Evolutionary conservation across 2,329 filamentous ascomycete species (phyloP), one percentile per base, ranked within the genome.

Genomic region (Pseudodiploospora longispora): DNA sequence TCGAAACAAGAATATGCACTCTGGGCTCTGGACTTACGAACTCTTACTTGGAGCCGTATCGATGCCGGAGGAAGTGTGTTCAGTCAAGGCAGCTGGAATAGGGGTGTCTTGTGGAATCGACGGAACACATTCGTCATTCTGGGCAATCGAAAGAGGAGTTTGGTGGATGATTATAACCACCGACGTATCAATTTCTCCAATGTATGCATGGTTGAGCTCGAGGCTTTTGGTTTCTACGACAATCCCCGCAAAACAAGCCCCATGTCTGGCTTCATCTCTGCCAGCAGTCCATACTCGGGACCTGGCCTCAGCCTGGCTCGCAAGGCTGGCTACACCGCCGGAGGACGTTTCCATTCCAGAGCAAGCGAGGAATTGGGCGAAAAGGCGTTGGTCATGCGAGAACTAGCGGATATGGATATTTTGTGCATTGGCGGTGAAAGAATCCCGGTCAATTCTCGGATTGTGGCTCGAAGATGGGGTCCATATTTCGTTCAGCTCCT

Each of bases 151-250:
- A 95, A 95, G 64, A 76, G 93, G 50, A 96, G 87, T 54, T 74
- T 98, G 30, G 91, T 97, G 1, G 91, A 98, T 55, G 93, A 98
- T 63, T 98, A 98, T 65, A 97, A 97, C 60, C 93, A 97, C 59
- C 85, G 93, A 8, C 84, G 93, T 28, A 94, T 98, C 65, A 98
- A 98, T 64, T 98, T 97, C 61, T 87, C 86, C 7, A 94, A 98
- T 59, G 82, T 97, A 29, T 97, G 93, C 63, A 85, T 97, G 75
- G 91, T 98, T 6, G 93, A 98, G 64, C 73, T 98, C 8, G 93
- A 98, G 61, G 90, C 93, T 0, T 98, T 97, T 68, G 93, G 93
- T 1, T 82, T 98, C 36, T 97, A 96, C 62, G 91, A 97, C 60
- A 98, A 97, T 61, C 90, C 93, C 8, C 80, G 90, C 51, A 85